Evolutionary conservation across 225 moss, liverwort and hornwort genomes (phyloP).

Genomic region (Pleurozium schreberi): DNA sequence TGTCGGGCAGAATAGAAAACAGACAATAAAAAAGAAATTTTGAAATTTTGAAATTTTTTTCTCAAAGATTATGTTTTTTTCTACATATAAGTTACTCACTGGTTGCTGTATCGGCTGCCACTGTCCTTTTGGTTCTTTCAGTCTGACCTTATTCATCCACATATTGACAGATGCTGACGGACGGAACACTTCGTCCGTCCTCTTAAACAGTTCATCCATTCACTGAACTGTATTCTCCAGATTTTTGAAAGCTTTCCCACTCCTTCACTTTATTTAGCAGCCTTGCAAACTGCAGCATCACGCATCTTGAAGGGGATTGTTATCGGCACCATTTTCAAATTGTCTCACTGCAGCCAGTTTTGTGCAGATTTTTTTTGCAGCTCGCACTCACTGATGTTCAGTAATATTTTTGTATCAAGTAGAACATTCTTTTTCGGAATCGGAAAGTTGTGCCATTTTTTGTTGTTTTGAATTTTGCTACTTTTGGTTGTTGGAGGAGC

Average conservation of each 20-base stretch:
- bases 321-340: not conserved
- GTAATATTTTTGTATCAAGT: not conserved
- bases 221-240: not conserved
- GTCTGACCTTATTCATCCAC: not conserved
- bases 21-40: too few relatives aligned
- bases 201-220: not conserved
- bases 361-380: not conserved
- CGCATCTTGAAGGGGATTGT: not conserved
- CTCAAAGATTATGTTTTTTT: too few relatives aligned
- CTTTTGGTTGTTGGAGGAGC: not conserved
- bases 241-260: not conserved
- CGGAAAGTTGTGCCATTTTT: not conserved
- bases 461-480: not conserved
- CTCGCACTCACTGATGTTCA: not conserved
- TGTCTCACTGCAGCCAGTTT: not conserved
- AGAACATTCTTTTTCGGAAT: not conserved
- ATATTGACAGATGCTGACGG: too few relatives aligned
- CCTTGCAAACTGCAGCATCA: not conserved
- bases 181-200: too few relatives aligned
- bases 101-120: too few relatives aligned
- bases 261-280: not conserved
- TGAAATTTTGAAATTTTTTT: too few relatives aligned
- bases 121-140: not conserved
- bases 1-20: too few relatives aligned
- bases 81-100: too few relatives aligned